Base-by-base conservation (phyloP, 345 rosid species). In the Citrus sinensis region DNA sequence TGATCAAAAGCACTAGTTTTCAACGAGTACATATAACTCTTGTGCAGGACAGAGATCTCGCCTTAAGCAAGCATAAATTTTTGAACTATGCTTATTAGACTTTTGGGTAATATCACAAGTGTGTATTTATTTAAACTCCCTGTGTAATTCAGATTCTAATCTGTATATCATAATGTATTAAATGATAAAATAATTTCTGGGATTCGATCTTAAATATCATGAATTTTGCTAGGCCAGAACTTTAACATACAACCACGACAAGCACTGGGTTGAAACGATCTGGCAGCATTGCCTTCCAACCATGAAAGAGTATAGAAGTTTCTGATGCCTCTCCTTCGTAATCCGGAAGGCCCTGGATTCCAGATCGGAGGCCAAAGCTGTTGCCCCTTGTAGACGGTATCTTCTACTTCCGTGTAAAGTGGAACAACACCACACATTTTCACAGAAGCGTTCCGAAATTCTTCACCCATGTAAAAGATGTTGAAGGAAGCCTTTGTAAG, bases 241-340 rank as follows among this genome's bases (percentile, higher is more conserved):
- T 51, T 51, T 0, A 4, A 16, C 2, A n/a, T n/a, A n/a, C n/a
- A 4, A 14, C 5, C 7, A 16, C 0, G 22, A 51, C 5, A 0
- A 4, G 56, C 56, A 7, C 56, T 51, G 7, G 56, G 56, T 51
- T 51, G 56, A 0, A 5, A 6, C 56, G 7, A 51, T 16, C 56
- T 51, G 56, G 56, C 56, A 4, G 56, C 56, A 4, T 17, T 51
- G 56, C 56, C 56, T 51, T 51, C 56, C 7, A 51, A 17, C 56
- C 56, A 51, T 51, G 56, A 51, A 51, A 54, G 58, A 54, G 58
- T 19, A 17, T 54, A 17, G 2, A 54, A 54, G 20, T 54, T 54
- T 54, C 58, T 54, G 22, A 54, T 0, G 58, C 13, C 51, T 10
- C 22, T 54, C 58, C 22, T 20, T 54, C 58, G 58, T 17, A 54